Evolutionary conservation across 371 early-diverging fungal genomes (phyloP), one percentile per base, ranked within the genome.

Genomic region (Dichotomocladium elegans): DNA sequence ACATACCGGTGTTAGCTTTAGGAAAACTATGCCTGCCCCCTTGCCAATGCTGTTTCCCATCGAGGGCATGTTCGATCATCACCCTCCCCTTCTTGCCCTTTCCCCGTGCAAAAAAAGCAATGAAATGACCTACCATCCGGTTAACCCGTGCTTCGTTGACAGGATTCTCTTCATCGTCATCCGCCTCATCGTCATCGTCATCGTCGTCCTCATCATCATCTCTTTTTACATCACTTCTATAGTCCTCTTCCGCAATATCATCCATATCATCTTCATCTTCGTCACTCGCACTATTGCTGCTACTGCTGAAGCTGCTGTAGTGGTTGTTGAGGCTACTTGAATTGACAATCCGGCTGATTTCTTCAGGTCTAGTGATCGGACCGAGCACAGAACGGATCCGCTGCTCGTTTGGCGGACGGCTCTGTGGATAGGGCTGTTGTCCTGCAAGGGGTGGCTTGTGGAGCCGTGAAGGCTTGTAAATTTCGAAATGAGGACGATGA

Each of bases 61-160:
- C n/a, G n/a, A n/a, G n/a, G n/a, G n/a, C n/a, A n/a, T n/a, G n/a
- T n/a, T n/a, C n/a, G n/a, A n/a, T n/a, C n/a, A n/a, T n/a, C n/a
- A n/a, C n/a, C n/a, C n/a, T n/a, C n/a, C n/a, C n/a, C n/a, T n/a
- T 15, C 35, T 26, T 29, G 7, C 22, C 37, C 19, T 27, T 29
- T 37, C 26, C 11, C 42, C 15, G 26, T 8, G 9, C 33, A 55
- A 56, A 64, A 6, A 31, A 19, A 21, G 27, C 7, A 41, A 28
- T 14, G 0, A 27, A 7, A 3, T 15, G 4, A 27, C 14, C n/a
- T 47, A 55, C 74, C 58, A 70, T 63, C 27, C 74, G 60, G 58
- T 70, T 74, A 5, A 68, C 64, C 41, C 74, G 57, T 22, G 74
- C 74, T 49, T 68, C 71, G 53, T 57, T 68, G 9, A 73, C 43